A percentile compares a stretch with the other conserved stretches of the same genome.
Conservation (phyloP, 2,329 filamentous ascomycete genomes). For the Cercospora citrullina region DNA sequence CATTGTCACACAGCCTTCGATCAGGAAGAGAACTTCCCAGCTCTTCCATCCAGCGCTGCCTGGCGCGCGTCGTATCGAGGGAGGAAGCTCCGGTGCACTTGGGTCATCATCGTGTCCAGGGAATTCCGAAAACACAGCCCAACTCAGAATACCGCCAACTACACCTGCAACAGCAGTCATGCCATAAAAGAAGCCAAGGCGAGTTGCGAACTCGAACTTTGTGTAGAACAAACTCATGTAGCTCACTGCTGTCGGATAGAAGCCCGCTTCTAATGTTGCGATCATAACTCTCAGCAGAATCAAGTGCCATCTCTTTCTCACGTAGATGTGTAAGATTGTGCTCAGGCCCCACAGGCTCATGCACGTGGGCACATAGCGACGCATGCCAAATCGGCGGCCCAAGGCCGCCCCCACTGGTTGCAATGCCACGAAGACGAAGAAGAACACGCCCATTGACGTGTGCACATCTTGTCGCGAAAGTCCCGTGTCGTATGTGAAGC, state of each 20-base stretch:
- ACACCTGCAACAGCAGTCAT: constrained; percentile 59
- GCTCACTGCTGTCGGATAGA: constrained; percentile 60
- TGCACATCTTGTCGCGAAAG: constrained; percentile 56
- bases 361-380: constrained; percentile 57
- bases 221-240: constrained; percentile 62
- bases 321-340: constrained; percentile 51
- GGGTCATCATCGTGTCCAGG: constrained; percentile 24
- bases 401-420: constrained; percentile 60
- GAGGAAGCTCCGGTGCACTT: constrained; percentile 10
- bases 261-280: constrained; percentile 55
- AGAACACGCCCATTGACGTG: constrained; percentile 58
- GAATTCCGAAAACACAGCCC: constrained; percentile 50
- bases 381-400: constrained; percentile 57
- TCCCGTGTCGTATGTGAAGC: constrained; percentile 60
- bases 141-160: constrained; percentile 57
- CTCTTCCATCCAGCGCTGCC: constrained; percentile 42
- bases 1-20: constrained; percentile 52
- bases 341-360: constrained; percentile 57
- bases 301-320: constrained; percentile 50
- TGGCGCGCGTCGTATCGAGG: constrained; percentile 11
- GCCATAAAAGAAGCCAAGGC: constrained; percentile 58
- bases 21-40: constrained; percentile 54
- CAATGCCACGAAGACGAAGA: constrained; percentile 59
- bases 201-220: constrained; percentile 57
- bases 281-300: constrained; percentile 49